phyloP scores from a whole-genome alignment of 2,329 filamentous ascomycete species.

The Venturia aucupariae region DNA sequence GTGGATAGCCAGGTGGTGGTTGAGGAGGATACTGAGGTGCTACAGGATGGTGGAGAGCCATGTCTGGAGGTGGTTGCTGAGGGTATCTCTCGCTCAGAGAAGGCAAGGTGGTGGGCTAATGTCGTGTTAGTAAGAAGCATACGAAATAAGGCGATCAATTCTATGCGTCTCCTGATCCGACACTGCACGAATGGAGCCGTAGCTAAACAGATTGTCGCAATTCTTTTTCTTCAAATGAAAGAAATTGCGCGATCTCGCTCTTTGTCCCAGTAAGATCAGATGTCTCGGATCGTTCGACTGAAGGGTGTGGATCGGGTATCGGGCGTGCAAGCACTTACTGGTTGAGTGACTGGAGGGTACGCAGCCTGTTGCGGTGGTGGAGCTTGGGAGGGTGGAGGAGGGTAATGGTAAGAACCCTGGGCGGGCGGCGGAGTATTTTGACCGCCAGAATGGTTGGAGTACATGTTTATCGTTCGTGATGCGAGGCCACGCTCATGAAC shows the following conservation, averaged over 20 bases:
- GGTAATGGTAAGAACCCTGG: conserved; percentile 18
- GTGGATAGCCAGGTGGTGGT: conserved; percentile 19
- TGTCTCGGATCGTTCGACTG: background rate
- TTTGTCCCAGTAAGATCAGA: background rate
- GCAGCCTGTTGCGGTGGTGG: conserved; percentile 14
- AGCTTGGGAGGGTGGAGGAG: conserved; percentile 14
- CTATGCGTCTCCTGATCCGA: background rate
- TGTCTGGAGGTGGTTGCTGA: conserved; percentile 7
- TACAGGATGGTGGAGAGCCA: conserved; percentile 10
- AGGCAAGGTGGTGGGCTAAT: conserved; percentile 1
- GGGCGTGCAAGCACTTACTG: conserved; percentile 1
- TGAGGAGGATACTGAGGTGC: conserved; percentile 28
- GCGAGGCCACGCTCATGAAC: conserved; percentile 9
- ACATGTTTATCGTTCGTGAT: conserved; percentile 14
- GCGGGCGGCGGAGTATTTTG: conserved; percentile 26
- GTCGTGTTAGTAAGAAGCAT: background rate
- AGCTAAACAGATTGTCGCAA: background rate
- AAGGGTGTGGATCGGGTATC: background rate
- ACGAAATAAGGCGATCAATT: background rate
- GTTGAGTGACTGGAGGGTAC: conserved; percentile 16
- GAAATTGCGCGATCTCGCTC: background rate
- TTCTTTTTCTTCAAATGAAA: background rate
- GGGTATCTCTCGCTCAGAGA: conserved; percentile 10
- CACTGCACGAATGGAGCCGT: background rate
- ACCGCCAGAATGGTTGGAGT: conserved; percentile 21